Conservation (phyloP, 805 yeast genomes). For the Metschnikowia hibisci region DNA sequence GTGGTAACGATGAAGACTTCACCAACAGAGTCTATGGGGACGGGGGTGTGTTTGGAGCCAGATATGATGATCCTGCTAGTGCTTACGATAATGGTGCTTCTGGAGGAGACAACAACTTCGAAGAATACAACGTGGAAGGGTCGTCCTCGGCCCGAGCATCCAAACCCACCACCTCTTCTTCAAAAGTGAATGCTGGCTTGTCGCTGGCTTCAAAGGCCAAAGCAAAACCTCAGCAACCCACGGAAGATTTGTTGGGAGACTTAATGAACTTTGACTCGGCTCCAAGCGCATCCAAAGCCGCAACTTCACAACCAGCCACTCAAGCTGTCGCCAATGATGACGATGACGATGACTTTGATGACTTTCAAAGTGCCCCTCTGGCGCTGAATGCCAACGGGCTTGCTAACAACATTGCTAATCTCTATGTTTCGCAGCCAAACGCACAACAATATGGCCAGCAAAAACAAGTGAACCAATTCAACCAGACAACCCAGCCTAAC, state of each 20-base stretch:
- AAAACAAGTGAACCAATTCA: slow-evolving; percentile 17
- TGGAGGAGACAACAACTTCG: slow-evolving; percentile 43
- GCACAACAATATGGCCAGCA: slow-evolving; percentile 13
- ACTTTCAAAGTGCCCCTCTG: slow-evolving; percentile 67
- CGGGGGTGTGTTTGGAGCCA: slow-evolving; percentile 65
- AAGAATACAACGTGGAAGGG: slow-evolving; percentile 55
- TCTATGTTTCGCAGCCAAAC: slow-evolving; percentile 23
- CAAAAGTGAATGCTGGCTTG: slow-evolving; percentile 29
- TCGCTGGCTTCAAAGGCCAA: slow-evolving; percentile 27
- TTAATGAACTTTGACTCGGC: slow-evolving; percentile 41
- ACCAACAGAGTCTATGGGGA: slow-evolving; percentile 60
- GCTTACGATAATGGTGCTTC: slow-evolving; percentile 35
- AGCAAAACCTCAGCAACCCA: slow-evolving; percentile 26
- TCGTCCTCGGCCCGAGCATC: slow-evolving; percentile 17
- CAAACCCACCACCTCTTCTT: slow-evolving; percentile 36
- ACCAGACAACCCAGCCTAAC: slow-evolving; percentile 11
- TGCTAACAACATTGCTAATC: slow-evolving; percentile 25
- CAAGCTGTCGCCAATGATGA: slow-evolving; percentile 36
- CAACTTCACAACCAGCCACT: slow-evolving; percentile 5
- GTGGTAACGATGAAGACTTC: slow-evolving; percentile 46
- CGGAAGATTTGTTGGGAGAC: slow-evolving; percentile 49
- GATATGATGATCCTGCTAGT: slow-evolving; percentile 56
- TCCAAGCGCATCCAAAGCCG: not conserved
- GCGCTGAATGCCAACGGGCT: slow-evolving; percentile 18
- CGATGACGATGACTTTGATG: slow-evolving; percentile 75